A percentile compares a stretch with the other conserved stretches of the same genome.
Evolutionary conservation across 768 basidiomycete genomes (phyloP).

Genomic region (Favolaschia claudopus): DNA sequence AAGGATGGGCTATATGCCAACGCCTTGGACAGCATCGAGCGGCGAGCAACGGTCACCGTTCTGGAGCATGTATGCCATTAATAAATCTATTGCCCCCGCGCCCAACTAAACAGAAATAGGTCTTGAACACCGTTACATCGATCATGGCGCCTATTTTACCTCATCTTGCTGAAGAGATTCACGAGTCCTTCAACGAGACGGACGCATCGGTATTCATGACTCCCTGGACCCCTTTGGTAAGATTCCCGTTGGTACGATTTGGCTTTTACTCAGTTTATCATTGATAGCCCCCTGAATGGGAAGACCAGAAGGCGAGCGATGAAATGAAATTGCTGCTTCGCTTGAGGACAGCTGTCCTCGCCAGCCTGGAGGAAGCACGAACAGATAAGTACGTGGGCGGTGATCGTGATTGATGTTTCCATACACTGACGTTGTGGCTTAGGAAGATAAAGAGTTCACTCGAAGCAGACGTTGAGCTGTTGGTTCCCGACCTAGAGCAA

Average conservation of each 20-base stretch:
- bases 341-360: constrained; percentile 67
- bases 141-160: constrained; percentile 89
- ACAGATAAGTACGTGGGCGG: constrained; percentile 65
- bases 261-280: neutral
- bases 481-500: constrained; percentile 49
- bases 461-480: constrained; percentile 77
- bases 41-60: constrained; percentile 74
- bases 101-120: constrained; percentile 44
- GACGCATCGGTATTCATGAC: constrained; percentile 71
- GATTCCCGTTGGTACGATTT: constrained; percentile 30
- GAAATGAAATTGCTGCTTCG: constrained; percentile 72
- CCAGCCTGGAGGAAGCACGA: constrained; percentile 79
- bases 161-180: constrained; percentile 90
- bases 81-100: neutral
- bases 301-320: constrained; percentile 57
- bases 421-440: constrained; percentile 7
- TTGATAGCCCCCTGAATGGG: constrained; percentile 70
- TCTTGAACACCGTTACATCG: constrained; percentile 69
- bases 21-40: constrained; percentile 52
- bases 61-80: constrained; percentile 67
- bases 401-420: no score
- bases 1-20: constrained; percentile 92
- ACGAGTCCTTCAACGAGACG: constrained; percentile 51
- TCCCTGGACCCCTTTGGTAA: constrained; percentile 74
- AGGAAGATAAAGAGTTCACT: constrained; percentile 79